These are phyloP conservation scores for Cucumis sativus DNA, from an alignment of 306 rosid species.

Conservation along the genomic window DNA sequence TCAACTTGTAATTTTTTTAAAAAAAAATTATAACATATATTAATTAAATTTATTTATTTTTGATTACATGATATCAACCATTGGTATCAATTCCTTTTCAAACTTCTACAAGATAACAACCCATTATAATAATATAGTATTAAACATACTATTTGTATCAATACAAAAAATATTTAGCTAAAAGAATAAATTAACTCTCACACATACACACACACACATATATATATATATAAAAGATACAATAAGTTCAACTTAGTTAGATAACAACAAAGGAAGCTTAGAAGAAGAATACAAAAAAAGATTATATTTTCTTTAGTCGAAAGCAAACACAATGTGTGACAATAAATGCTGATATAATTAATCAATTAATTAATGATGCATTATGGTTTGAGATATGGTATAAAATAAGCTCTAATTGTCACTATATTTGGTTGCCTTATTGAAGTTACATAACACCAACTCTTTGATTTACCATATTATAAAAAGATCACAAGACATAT, in stretches of 20 bases:
- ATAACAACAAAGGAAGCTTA: constrained; percentile 6
- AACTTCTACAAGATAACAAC: not conserved
- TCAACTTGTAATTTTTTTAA: not conserved
- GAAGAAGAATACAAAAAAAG: not conserved
- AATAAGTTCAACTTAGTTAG: not conserved
- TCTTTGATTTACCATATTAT: too few species aligned
- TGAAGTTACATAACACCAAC: too few species aligned
- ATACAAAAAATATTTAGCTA: not conserved
- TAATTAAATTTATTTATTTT: not conserved
- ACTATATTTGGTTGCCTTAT: too few species aligned
- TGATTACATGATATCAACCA: not conserved
- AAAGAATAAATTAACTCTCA: not conserved
- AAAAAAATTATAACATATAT: not conserved
- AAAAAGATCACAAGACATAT: too few species aligned
- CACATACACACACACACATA: too few species aligned
- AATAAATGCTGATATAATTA: not conserved
- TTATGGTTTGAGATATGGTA: not conserved
- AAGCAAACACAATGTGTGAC: constrained; percentile 4
- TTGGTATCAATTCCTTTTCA: not conserved
- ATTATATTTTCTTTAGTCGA: not conserved
- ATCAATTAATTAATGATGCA: not conserved
- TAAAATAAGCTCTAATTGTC: not conserved
- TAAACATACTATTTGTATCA: not conserved
- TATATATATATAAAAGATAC: not conserved
- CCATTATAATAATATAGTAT: not conserved